These are phyloP conservation scores for Acer saccharum DNA, from an alignment of 345 rosid species.

Conservation along the genomic window DNA sequence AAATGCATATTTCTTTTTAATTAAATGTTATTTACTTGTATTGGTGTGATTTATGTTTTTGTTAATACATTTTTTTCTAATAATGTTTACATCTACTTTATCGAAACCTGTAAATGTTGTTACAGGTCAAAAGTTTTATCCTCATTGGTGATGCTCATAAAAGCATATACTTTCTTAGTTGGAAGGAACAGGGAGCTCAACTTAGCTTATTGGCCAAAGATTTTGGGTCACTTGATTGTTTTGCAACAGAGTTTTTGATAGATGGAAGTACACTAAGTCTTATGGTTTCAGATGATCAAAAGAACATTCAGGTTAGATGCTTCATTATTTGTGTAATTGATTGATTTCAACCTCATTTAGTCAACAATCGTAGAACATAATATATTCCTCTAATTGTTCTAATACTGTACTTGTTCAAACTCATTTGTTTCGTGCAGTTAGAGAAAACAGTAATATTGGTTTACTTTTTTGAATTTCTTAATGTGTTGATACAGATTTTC, in stretches of 20 bases:
- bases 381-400: neutral
- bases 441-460: neutral
- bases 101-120: conserved; percentile 6
- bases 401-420: neutral
- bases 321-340: neutral
- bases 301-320: conserved; percentile 80
- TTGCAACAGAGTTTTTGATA: conserved; percentile 93
- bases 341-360: neutral
- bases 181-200: conserved; percentile 99
- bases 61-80: conserved; percentile 13
- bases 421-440: conserved; percentile 6
- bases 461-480: neutral
- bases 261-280: conserved; percentile 96
- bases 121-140: conserved; percentile 94
- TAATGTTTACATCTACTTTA: neutral
- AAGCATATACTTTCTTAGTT: conserved; percentile 90
- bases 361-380: neutral
- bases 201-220: conserved; percentile 93
- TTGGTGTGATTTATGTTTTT: neutral
- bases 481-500: conserved; percentile 62
- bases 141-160: conserved; percentile 90
- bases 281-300: conserved; percentile 90
- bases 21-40: neutral
- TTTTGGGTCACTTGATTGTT: conserved; percentile 90
- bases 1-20: conserved; percentile 2